phyloP scores from a whole-genome alignment of 1,284 basidiomycete genomes.

The Laetiporus sulphureus region DNA sequence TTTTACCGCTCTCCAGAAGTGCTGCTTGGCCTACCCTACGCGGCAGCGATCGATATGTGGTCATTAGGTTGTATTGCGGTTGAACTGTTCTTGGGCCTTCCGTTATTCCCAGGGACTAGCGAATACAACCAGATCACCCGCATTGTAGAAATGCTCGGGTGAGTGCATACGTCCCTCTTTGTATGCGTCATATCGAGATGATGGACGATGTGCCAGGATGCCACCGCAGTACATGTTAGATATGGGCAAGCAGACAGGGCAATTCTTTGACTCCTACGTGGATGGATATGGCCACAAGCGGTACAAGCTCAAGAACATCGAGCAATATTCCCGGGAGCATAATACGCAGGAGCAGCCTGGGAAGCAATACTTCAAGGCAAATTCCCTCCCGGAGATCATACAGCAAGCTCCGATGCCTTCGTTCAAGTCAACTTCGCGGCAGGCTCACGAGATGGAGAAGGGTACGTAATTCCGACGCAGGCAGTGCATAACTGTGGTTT shows the following conservation, averaged over 20 bases:
- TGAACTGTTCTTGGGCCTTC: slow-evolving; percentile 93
- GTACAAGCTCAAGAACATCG: slow-evolving; percentile 86
- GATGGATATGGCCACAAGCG: slow-evolving; percentile 85
- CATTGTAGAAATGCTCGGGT: slow-evolving; percentile 99
- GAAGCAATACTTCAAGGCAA: slow-evolving; percentile 98
- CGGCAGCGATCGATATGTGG: slow-evolving; percentile 94
- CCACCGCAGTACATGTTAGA: slow-evolving; percentile 94
- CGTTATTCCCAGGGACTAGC: slow-evolving; percentile 96
- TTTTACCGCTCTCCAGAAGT: slow-evolving; percentile 99
- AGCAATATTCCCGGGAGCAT: slow-evolving; percentile 94
- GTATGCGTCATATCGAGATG: not conserved
- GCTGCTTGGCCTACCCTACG: slow-evolving; percentile 91
- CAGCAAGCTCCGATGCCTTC: slow-evolving; percentile 89
- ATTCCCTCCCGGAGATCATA: slow-evolving; percentile 91
- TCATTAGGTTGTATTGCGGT: slow-evolving; percentile 94
- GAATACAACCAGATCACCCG: slow-evolving; percentile 98
- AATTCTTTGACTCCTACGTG: slow-evolving; percentile 86
- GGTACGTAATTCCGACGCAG: slow-evolving; percentile 41
- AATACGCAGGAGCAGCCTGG: slow-evolving; percentile 94
- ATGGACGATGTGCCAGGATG: slow-evolving; percentile 44
- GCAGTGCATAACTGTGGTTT: no score
- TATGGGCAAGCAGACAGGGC: slow-evolving; percentile 89
- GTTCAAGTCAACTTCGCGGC: slow-evolving; percentile 67
- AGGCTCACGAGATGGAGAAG: slow-evolving; percentile 87
- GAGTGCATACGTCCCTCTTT: slow-evolving; percentile 23